Evolutionary conservation across 2,329 filamentous ascomycete species (phyloP).

Genomic region (Stachybotrys elegans): DNA sequence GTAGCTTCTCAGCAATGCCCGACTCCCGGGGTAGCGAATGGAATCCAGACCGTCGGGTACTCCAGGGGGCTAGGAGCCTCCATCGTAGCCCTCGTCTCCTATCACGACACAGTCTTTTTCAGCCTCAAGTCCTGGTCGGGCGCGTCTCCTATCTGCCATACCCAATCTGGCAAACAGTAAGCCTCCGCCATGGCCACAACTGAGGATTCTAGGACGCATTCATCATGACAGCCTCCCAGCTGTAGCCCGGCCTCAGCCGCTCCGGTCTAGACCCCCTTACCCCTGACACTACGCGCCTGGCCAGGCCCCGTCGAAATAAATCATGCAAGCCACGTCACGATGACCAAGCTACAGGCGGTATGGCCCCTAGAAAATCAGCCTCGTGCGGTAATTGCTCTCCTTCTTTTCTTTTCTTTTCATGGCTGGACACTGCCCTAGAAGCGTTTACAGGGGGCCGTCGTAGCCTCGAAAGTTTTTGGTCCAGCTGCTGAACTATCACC

Average conservation of each 20-base stretch:
- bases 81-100: neutral
- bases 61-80: neutral
- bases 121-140: neutral
- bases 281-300: too few relatives aligned
- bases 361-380: too few relatives aligned
- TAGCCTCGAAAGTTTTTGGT: too few relatives aligned
- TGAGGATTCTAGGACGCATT: neutral
- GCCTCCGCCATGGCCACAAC: neutral
- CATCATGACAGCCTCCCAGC: neutral
- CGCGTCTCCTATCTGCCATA: neutral
- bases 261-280: neutral
- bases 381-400: too few relatives aligned
- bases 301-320: too few relatives aligned
- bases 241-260: neutral
- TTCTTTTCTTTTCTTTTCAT: too few relatives aligned
- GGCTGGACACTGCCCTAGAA: too few relatives aligned
- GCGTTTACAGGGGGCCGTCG: too few relatives aligned
- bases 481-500: too few relatives aligned
- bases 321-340: too few relatives aligned
- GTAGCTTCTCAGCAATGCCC: neutral
- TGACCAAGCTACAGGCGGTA: too few relatives aligned
- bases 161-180: neutral
- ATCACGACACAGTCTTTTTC: neutral
- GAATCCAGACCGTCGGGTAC: neutral
- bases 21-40: neutral